phyloP scores from a whole-genome alignment of 768 basidiomycete species.

The Hypsizygus marmoreus region DNA sequence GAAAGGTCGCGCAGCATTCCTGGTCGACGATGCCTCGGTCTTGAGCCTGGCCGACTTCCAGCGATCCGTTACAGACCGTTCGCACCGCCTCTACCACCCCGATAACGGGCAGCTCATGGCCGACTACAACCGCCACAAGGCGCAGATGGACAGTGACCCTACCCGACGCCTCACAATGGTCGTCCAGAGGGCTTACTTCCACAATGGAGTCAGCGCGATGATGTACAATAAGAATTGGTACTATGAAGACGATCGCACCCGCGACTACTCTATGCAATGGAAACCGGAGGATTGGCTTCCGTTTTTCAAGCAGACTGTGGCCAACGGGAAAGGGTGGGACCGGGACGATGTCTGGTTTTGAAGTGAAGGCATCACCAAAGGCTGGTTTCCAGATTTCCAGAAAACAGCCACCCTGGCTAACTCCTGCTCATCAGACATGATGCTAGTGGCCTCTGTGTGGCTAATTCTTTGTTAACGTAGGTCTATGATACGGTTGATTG shows the following conservation, averaged over 20 bases:
- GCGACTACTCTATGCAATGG: conserved; percentile 4
- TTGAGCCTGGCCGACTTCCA: not conserved
- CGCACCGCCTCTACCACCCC: not conserved
- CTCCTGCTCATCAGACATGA: too few relatives aligned
- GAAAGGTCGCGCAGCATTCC: not conserved
- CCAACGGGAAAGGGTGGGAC: conserved; percentile 4
- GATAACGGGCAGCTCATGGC: not conserved
- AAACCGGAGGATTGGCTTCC: conserved; percentile 1
- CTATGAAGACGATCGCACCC: conserved; percentile 2
- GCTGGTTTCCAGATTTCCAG: too few relatives aligned
- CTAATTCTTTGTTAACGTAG: too few relatives aligned
- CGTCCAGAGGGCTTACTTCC: not conserved
- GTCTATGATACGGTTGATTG: too few relatives aligned
- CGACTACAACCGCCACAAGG: conserved; percentile 1
- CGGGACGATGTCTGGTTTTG: not conserved
- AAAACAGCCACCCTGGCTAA: too few relatives aligned
- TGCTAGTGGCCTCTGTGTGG: too few relatives aligned
- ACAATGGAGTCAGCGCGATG: conserved; percentile 1
- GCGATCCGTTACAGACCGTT: not conserved
- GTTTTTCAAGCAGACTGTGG: conserved; percentile 1
- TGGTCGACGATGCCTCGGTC: not conserved
- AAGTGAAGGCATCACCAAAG: too few relatives aligned
- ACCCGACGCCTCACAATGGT: not conserved
- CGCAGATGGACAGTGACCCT: not conserved
- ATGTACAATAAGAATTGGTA: conserved; percentile 1